Percentiles rank a stretch among this genome's conserved stretches.
These are phyloP conservation scores for Fusarium nodosum DNA, from an alignment of 2,329 filamentous ascomycete genomes.

Conservation along the genomic window DNA sequence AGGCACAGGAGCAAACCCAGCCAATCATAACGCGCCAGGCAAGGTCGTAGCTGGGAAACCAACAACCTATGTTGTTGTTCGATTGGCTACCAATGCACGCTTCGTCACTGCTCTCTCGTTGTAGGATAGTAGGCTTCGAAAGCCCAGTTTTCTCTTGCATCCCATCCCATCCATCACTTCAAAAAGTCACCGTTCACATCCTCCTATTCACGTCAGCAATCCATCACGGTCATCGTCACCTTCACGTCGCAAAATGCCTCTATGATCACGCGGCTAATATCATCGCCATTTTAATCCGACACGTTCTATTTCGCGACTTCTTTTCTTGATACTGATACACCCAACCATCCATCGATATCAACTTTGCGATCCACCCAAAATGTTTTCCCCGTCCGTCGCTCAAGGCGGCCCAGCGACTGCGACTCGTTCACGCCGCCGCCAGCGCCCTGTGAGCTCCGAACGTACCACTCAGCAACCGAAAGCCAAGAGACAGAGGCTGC, in stretches of 20 bases:
- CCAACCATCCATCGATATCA: constrained; percentile 27
- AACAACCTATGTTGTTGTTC: constrained; percentile 45
- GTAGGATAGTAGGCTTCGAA: constrained; percentile 25
- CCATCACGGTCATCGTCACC: constrained; percentile 35
- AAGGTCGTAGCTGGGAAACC: constrained; percentile 42
- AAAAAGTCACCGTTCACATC: constrained; percentile 46
- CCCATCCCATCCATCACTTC: constrained; percentile 25
- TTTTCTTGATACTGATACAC: constrained; percentile 20
- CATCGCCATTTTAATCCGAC: constrained; percentile 44
- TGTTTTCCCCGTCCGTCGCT: constrained; percentile 71
- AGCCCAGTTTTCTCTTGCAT: constrained; percentile 40
- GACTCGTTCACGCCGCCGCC: constrained; percentile 72
- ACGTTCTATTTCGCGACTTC: constrained; percentile 30
- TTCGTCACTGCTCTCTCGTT: constrained; percentile 47
- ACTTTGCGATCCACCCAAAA: constrained; percentile 54
- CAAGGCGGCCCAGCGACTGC: constrained; percentile 68
- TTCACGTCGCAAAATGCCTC: constrained; percentile 49
- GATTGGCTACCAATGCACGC: constrained; percentile 47
- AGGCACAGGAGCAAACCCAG: neutral
- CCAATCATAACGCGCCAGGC: constrained; percentile 44
- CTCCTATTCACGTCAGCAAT: constrained; percentile 38
- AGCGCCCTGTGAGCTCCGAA: constrained; percentile 70
- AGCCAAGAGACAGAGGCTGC: constrained; percentile 72
- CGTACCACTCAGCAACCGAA: constrained; percentile 69
- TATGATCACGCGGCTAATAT: constrained; percentile 46